Base-by-base conservation (phyloP, 441 rosid genomes). In the Melianthus villosus region DNA sequence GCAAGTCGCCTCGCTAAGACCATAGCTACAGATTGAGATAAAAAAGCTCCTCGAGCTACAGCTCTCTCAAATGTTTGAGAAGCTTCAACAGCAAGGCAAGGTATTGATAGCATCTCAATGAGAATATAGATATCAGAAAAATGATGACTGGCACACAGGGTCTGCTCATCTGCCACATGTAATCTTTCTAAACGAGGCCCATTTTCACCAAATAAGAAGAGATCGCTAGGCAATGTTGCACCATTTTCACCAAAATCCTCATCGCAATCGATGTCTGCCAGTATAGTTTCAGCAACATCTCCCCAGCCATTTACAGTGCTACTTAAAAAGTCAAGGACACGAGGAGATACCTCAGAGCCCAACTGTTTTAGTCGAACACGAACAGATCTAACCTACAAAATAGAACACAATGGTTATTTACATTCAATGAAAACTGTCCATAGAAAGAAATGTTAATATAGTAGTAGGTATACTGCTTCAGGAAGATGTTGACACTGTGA, bases 41-140 rank as follows among this genome's bases (percentile, higher is more conserved):
- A 64, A 60, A 85, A 65, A 45, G 75, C 71, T 57, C 95, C 96
- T 50, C 75, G 76, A 42, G 75, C 78, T 49, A 85, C 79, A 49
- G 96, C 93, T 65, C 77, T 82, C 71, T 82, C 95, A 30, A 92
- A 78, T 13, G 89, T 80, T 68, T 80, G 93, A 50, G 89, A 72
- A 51, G 93, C 92, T 60, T 82, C 93, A 52, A 57, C 71, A 46
- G 93, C 92, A 50, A 92, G 77, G 66, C 73, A 73, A 39, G 93
- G 74, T 56, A 80, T 78, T 10, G 95, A 80, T 38, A 92, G 54
- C 95, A 92, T 82, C 67, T 85, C 99, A 40, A 92, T 64, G 51
- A 92, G 63, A 42, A 92, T 63, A 59, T 72, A 82, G 40, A 86
- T 77, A 59, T 92, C 96, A 46, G 87, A 82, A 73, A 92, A 82